Base-by-base conservation (phyloP, 129 eudicot genomes). In the Tagetes patula region DNA sequence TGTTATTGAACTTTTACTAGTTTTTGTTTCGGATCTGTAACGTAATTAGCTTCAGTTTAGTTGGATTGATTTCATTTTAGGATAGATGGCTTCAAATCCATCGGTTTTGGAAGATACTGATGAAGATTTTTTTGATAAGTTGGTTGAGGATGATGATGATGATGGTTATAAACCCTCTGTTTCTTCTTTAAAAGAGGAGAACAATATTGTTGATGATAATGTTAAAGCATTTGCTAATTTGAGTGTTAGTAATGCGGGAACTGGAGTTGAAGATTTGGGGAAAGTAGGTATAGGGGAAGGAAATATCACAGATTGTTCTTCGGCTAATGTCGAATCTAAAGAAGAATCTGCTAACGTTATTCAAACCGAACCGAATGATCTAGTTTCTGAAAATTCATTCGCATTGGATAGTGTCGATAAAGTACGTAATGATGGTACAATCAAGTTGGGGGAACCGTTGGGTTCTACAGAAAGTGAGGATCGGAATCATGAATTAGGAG, bases 31-130 rank as follows among this genome's bases (percentile, higher is more conserved):
- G 82, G 91, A 84, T 84, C 91, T 86, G 2, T 48, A 77, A 39
- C 71, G 65, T 63, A 34, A 68, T 43, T 46, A 80, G 80, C 61
- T 82, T 53, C 38, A 66, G 49, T 75, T 77, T 54, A 9, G 14
- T 36, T 42, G 55, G 60, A 74, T 61, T 82, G 71, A 12, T 58
- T 55, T 67, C 27, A 14, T 65, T 54, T 34, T 59, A 69, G 54
- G 64, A 12, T 71, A 76, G 75, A 93, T 79, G 82, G 82, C 82
- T 75, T 73, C 92, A 62, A 84, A 77, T 89, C 96, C 89, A 86
- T 88, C 87, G 74, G 90, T 86, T 76, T 77, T 90, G 93, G 99
- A 94, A 96, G 98, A 93, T 87, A 84, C 96, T 34, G 96, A 89
- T 67, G 96, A 85, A 80, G 99, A 90, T 83, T 94, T 90, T 72